Conservation (phyloP, 495 filamentous ascomycete genomes). For the Bathelium albidoporum region DNA sequence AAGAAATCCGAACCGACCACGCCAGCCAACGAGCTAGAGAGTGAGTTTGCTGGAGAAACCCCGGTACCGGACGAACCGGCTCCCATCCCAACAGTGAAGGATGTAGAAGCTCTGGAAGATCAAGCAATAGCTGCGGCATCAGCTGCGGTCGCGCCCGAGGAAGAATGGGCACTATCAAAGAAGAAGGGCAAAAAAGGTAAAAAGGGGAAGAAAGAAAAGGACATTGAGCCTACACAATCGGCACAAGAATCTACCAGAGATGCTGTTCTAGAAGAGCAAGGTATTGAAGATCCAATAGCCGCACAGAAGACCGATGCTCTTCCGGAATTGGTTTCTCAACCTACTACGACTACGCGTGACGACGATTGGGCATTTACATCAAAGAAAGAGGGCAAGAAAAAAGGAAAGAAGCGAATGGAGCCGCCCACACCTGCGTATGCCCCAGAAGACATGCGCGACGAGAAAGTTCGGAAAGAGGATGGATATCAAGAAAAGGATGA, state of each 20-base stretch:
- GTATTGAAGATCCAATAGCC: neutral
- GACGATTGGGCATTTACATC: neutral
- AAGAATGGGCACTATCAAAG: slow-evolving; percentile 5
- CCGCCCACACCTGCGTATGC: slow-evolving; percentile 1
- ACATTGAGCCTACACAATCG: neutral
- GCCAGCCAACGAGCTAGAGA: neutral
- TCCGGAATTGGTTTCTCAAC: neutral
- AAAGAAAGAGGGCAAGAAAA: slow-evolving; percentile 17
- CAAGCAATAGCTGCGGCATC: neutral
- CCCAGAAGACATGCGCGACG: slow-evolving; percentile 1
- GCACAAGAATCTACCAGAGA: neutral
- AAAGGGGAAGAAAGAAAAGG: slow-evolving; percentile 16
- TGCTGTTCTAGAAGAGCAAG: neutral
- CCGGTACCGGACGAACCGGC: neutral
- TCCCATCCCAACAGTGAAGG: neutral
- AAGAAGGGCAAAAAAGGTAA: slow-evolving; percentile 17
- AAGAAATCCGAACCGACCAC: neutral
- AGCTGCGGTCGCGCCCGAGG: neutral
- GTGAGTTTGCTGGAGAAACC: neutral
- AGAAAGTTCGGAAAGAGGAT: neutral
- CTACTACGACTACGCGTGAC: neutral
- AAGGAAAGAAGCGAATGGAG: slow-evolving; percentile 7
- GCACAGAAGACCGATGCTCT: neutral
- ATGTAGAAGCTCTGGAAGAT: neutral
- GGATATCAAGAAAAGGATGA: neutral